Evolutionary conservation across 1,284 basidiomycete species (phyloP).

Genomic region (Leccinum huronense): DNA sequence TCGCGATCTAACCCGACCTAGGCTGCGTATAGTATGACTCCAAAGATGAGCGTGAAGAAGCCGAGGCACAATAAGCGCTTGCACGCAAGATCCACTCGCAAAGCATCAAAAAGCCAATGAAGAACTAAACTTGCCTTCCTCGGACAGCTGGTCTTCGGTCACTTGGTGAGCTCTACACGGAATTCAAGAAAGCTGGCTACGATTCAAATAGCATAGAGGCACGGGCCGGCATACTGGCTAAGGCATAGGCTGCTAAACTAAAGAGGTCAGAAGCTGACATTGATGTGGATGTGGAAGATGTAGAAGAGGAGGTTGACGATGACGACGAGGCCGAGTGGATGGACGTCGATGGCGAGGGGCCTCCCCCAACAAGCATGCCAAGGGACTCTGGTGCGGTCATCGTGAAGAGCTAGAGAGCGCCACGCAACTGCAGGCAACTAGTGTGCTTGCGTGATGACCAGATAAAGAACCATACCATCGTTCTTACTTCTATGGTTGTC

Average conservation of each 20-base stretch:
- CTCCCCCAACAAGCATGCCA: constrained; percentile 56
- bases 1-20: constrained; percentile 6
- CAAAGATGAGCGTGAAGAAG: constrained; percentile 86
- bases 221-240: constrained; percentile 82
- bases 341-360: constrained; percentile 67
- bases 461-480: constrained; percentile 42
- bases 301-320: constrained; percentile 43
- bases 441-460: constrained; percentile 75
- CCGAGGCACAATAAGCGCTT: constrained; percentile 62
- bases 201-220: constrained; percentile 89
- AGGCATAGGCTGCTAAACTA: constrained; percentile 69
- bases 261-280: constrained; percentile 61
- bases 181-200: constrained; percentile 83
- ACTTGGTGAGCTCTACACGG: constrained; percentile 80
- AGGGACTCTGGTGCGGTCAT: constrained; percentile 61
- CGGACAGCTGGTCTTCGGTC: constrained; percentile 84
- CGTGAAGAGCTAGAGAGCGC: constrained; percentile 51
- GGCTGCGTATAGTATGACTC: constrained; percentile 69
- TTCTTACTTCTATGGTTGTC: neutral
- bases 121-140: constrained; percentile 83
- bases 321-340: constrained; percentile 52
- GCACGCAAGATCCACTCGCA: constrained; percentile 79
- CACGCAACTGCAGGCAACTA: constrained; percentile 68
- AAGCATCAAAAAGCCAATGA: constrained; percentile 80
- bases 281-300: constrained; percentile 56